phyloP scores from a whole-genome alignment of 1,284 basidiomycete genomes.

The Cryptococcus sp. region DNA sequence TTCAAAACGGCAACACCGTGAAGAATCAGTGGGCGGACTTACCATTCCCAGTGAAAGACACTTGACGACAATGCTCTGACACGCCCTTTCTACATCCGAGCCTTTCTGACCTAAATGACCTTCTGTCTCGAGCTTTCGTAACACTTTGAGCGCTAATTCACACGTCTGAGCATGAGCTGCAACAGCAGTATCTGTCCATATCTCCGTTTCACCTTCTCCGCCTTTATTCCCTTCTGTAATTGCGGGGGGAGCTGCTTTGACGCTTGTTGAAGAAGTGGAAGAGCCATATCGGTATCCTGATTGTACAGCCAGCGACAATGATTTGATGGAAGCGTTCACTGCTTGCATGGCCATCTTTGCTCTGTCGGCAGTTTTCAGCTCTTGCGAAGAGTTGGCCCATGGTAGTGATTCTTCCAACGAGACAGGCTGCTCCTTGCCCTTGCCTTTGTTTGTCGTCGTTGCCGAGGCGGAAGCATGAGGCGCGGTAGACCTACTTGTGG shows the following conservation, averaged over 20 bases:
- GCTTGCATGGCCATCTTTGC: slow-evolving; percentile 22
- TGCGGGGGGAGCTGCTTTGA: slow-evolving; percentile 6
- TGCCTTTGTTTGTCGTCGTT: neutral
- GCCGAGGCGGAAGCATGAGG: slow-evolving; percentile 1
- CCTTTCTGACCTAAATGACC: slow-evolving; percentile 21
- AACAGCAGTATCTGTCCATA: slow-evolving; percentile 26
- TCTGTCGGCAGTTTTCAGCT: slow-evolving; percentile 11
- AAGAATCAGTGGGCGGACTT: slow-evolving; percentile 9
- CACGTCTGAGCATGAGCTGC: slow-evolving; percentile 8
- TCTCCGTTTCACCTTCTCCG: neutral
- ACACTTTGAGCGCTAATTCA: slow-evolving; percentile 20
- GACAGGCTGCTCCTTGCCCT: neutral
- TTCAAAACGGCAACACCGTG: too few species aligned
- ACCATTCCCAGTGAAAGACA: slow-evolving; percentile 36
- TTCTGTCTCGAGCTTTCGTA: slow-evolving; percentile 23
- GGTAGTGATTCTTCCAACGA: slow-evolving; percentile 13
- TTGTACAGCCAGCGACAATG: slow-evolving; percentile 15
- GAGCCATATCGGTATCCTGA: slow-evolving; percentile 23
- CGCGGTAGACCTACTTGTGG: neutral
- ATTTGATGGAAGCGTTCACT: slow-evolving; percentile 20
- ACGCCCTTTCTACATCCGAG: slow-evolving; percentile 34
- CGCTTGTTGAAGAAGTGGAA: neutral
- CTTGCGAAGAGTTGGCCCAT: slow-evolving; percentile 8
- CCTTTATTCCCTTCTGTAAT: neutral
- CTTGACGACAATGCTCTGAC: slow-evolving; percentile 22